Base-by-base conservation (phyloP, 208 protist genomes). In the Crithidia sp. region DNA sequence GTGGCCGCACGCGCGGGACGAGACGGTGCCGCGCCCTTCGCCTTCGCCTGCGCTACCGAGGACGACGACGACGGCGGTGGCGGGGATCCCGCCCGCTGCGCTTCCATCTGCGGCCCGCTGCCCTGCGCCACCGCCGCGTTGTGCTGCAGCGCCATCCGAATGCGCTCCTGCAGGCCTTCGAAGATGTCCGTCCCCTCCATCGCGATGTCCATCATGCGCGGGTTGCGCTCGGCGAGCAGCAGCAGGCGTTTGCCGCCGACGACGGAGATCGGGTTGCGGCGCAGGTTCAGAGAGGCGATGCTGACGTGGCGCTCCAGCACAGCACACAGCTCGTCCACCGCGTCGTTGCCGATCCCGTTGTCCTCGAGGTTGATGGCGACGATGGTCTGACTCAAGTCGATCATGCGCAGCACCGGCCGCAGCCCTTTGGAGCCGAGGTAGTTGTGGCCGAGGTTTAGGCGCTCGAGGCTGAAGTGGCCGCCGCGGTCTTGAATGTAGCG, bases 361-460 rank as follows among this genome's bases (percentile, higher is more conserved):
- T 81, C 82, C 28, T 89, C 82, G 0, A 97, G 65, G 70, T 94
- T 86, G 43, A 97, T 76, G n/a, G 70, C 67, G 8, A 76, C 86
- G 28, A 96, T 76, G 4, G 92, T 94, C 74, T 95, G 86, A 64
- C 88, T 95, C 69, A 87, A 64, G 17, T 83, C 81, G n/a, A 97
- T 86, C 49, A 97, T 88, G 28, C 84, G 84, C 53, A 96, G 67
- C 40, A 97, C 87, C 2, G 94, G 92, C 0, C 85, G 80, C 19
- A 96, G 79, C 7, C 94, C 94, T 7, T 92, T 93, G 6, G 92
- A 77, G 17, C 94, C 94, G n/a, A 97, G 78, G 57, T 97, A 97
- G 83, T 96, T 96, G 72, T 83, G 82, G 14, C 78, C 58, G 6
- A 97, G 79, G 36, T 79, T 66, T 7, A 97, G 65, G 10, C 81